Conservation (phyloP, 768 basidiomycete genomes). For the Amanita fuliginea region DNA sequence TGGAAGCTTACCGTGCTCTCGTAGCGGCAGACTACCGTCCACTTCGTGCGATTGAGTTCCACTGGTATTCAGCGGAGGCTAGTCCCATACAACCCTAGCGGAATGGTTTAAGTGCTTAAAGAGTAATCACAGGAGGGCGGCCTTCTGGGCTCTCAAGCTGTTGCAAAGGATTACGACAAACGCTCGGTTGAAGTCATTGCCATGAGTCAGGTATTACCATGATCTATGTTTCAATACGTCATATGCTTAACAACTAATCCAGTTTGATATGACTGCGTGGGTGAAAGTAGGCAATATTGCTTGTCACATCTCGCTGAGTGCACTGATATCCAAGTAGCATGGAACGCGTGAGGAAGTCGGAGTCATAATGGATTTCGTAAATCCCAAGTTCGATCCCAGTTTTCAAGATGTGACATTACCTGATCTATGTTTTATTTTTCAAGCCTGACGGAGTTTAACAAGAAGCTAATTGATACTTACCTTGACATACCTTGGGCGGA, state of each 20-base stretch:
- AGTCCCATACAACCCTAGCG: conserved; percentile 8
- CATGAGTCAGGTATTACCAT: conserved; percentile 61
- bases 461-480: conserved; percentile 64
- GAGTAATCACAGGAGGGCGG: conserved; percentile 53
- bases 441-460: conserved; percentile 77
- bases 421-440: conserved; percentile 8
- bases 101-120: not conserved
- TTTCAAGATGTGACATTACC: conserved; percentile 6
- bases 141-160: conserved; percentile 81
- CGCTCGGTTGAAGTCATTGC: conserved; percentile 58
- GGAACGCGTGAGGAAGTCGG: conserved; percentile 73
- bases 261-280: conserved; percentile 95
- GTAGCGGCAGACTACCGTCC: conserved; percentile 61
- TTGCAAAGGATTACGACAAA: conserved; percentile 65
- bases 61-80: conserved; percentile 80
- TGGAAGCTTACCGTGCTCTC: conserved; percentile 67
- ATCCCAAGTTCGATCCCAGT: conserved; percentile 33
- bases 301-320: conserved; percentile 10
- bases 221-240: conserved; percentile 4
- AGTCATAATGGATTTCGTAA: conserved; percentile 77
- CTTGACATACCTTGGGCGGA: conserved; percentile 75
- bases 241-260: conserved; percentile 9
- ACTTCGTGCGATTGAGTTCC: conserved; percentile 59
- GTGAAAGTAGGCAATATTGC: conserved; percentile 47
- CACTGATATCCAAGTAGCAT: conserved; percentile 22